Evolutionary conservation across 352 stramenopile genomes (phyloP).

Genomic region (Thalassiosira ordinaria): DNA sequence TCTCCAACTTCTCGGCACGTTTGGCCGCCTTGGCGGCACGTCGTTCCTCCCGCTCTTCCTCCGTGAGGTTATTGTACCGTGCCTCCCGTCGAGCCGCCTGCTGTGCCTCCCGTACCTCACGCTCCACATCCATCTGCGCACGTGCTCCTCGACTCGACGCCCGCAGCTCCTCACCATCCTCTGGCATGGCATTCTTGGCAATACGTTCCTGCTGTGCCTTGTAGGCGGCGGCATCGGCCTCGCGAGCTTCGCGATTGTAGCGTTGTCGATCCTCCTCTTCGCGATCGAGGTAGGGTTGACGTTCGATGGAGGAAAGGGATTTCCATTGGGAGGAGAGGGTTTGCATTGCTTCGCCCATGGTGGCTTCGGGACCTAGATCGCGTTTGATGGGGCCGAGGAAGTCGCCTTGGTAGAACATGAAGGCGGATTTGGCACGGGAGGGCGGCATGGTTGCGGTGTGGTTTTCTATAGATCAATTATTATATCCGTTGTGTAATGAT

Average conservation of each 20-base stretch:
- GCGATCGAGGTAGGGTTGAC: slow-evolving; percentile 60
- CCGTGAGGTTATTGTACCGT: slow-evolving; percentile 56
- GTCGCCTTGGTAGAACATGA: slow-evolving; percentile 79
- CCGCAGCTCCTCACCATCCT: slow-evolving; percentile 53
- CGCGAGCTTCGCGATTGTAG: slow-evolving; percentile 66
- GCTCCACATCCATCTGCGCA: slow-evolving; percentile 25
- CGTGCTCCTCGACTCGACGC: slow-evolving; percentile 53
- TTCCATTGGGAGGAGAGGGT: slow-evolving; percentile 74
- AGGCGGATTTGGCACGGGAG: slow-evolving; percentile 67
- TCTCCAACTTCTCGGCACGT: slow-evolving; percentile 60
- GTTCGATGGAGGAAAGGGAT: slow-evolving; percentile 51
- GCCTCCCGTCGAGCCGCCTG: slow-evolving; percentile 33
- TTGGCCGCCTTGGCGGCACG: slow-evolving; percentile 50
- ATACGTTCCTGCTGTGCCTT: slow-evolving; percentile 54
- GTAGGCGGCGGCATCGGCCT: slow-evolving; percentile 62
- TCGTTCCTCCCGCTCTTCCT: slow-evolving; percentile 62
- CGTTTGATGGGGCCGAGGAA: slow-evolving; percentile 67
- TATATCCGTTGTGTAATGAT: no score
- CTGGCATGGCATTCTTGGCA: slow-evolving; percentile 41
- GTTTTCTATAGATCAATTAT: no score
- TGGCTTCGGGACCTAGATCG: slow-evolving; percentile 39
- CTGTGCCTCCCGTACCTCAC: slow-evolving; percentile 42
- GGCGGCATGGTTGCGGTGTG: slow-evolving; percentile 45
- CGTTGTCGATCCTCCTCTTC: slow-evolving; percentile 70
- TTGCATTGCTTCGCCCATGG: slow-evolving; percentile 83